Conservation (phyloP, 1,284 basidiomycete genomes). For the Amylostereum areolatum region DNA sequence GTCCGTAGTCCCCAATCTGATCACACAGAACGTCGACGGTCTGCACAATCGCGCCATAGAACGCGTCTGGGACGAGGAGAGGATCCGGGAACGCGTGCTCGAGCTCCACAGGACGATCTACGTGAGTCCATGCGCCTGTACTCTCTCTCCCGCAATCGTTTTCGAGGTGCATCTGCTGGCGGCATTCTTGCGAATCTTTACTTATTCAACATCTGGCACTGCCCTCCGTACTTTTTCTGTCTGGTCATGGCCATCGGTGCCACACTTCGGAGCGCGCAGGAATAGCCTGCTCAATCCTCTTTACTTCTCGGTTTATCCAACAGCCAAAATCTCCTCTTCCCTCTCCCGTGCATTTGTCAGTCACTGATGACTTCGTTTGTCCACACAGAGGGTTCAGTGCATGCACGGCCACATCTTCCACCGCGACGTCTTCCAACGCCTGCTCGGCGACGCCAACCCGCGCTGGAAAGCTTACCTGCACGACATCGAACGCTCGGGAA, state of each 20-base stretch:
- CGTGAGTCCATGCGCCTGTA: slow-evolving; percentile 34
- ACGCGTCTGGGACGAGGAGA: slow-evolving; percentile 29
- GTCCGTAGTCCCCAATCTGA: slow-evolving; percentile 54
- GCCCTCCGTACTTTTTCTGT: too few relatives aligned
- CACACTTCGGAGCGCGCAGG: too few relatives aligned
- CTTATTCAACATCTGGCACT: too few relatives aligned
- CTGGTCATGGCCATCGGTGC: too few relatives aligned
- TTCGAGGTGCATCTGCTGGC: too few relatives aligned
- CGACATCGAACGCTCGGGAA: slow-evolving; percentile 59
- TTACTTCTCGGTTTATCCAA: too few relatives aligned
- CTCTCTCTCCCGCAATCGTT: slow-evolving; percentile 4
- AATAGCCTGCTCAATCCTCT: too few relatives aligned
- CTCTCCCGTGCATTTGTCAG: too few relatives aligned
- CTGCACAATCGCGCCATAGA: slow-evolving; percentile 74
- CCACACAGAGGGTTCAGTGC: slow-evolving; percentile 67
- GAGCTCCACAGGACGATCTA: slow-evolving; percentile 89
- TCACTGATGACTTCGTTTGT: background rate
- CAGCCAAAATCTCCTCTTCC: too few relatives aligned
- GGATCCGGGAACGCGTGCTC: slow-evolving; percentile 48
- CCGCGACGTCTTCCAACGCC: slow-evolving; percentile 69
- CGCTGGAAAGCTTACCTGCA: slow-evolving; percentile 69
- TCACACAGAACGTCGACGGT: slow-evolving; percentile 93
- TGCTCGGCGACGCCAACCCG: slow-evolving; percentile 71
- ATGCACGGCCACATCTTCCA: slow-evolving; percentile 60
- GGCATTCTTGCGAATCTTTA: too few relatives aligned